These are phyloP conservation scores for Biscogniauxia mediterranea DNA, from an alignment of 2,329 filamentous ascomycete genomes.

Conservation along the genomic window DNA sequence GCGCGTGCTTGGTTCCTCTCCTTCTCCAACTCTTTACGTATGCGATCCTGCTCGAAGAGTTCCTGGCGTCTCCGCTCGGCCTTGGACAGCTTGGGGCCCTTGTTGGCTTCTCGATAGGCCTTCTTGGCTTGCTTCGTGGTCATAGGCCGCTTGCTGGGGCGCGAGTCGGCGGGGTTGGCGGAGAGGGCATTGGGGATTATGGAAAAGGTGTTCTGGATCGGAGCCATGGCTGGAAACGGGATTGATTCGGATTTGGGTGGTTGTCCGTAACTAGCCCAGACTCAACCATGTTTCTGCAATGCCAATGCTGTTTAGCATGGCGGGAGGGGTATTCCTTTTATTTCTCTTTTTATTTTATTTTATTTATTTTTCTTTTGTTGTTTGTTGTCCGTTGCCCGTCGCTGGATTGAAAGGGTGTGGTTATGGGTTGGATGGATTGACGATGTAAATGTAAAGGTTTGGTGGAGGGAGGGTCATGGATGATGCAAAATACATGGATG, in stretches of 20 bases:
- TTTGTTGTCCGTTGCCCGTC: too few species aligned
- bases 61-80: constrained; percentile 42
- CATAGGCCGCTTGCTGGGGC: constrained; percentile 40
- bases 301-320: not conserved
- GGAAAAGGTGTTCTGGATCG: constrained; percentile 36
- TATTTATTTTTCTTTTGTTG: too few species aligned
- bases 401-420: too few species aligned
- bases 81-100: constrained; percentile 41
- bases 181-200: constrained; percentile 35
- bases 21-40: constrained; percentile 50
- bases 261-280: not conserved
- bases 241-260: not conserved
- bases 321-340: too few species aligned
- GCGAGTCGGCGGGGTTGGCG: constrained; percentile 14
- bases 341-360: too few species aligned
- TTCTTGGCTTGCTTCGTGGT: constrained; percentile 50
- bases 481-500: too few species aligned
- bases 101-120: constrained; percentile 42
- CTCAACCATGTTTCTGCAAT: not conserved
- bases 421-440: too few species aligned
- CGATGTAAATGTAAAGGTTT: too few species aligned
- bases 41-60: constrained; percentile 52
- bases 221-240: constrained; percentile 28
- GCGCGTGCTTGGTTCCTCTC: constrained; percentile 49
- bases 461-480: too few species aligned